A percentile compares a stretch with the other conserved stretches of the same genome.
These are phyloP conservation scores for Lachancea quebecensis DNA, from an alignment of 805 yeast species.

Conservation along the genomic window DNA sequence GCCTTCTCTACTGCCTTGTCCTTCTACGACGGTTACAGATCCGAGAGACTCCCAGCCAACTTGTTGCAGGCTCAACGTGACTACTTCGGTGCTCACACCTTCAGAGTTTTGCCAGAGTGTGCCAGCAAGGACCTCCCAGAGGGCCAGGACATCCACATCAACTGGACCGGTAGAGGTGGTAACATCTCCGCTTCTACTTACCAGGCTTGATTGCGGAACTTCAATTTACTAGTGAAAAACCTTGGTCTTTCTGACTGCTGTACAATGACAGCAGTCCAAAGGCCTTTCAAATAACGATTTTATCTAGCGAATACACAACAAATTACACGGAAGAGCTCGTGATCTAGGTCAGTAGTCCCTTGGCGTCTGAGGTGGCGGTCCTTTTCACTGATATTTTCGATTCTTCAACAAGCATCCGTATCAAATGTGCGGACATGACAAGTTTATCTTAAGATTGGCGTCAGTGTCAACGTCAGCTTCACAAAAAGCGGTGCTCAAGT, in stretches of 20 bases:
- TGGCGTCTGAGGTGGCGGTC: too few species aligned
- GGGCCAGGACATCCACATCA: constrained; percentile 82
- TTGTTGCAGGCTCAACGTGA: constrained; percentile 99
- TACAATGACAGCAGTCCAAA: too few species aligned
- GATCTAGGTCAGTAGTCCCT: too few species aligned
- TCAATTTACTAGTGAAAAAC: neutral
- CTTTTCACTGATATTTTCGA: too few species aligned
- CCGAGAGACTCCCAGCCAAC: constrained; percentile 93
- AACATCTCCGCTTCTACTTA: constrained; percentile 92
- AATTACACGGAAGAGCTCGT: too few species aligned
- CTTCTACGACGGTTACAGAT: constrained; percentile 98
- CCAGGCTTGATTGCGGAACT: constrained; percentile 56
- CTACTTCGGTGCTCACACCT: constrained; percentile 99
- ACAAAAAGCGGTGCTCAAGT: neutral
- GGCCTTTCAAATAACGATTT: too few species aligned
- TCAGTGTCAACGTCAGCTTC: constrained; percentile 6
- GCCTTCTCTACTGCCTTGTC: constrained; percentile 95
- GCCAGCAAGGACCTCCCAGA: constrained; percentile 73
- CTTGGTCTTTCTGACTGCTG: too few species aligned
- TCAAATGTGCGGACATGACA: too few species aligned
- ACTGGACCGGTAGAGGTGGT: constrained; percentile 99
- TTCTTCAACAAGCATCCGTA: too few species aligned
- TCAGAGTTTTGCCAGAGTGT: constrained; percentile 84
- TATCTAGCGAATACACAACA: too few species aligned
- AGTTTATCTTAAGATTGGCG: neutral